These are phyloP conservation scores for Baorangia bicolor DNA, from an alignment of 768 basidiomycete genomes.

Conservation along the genomic window DNA sequence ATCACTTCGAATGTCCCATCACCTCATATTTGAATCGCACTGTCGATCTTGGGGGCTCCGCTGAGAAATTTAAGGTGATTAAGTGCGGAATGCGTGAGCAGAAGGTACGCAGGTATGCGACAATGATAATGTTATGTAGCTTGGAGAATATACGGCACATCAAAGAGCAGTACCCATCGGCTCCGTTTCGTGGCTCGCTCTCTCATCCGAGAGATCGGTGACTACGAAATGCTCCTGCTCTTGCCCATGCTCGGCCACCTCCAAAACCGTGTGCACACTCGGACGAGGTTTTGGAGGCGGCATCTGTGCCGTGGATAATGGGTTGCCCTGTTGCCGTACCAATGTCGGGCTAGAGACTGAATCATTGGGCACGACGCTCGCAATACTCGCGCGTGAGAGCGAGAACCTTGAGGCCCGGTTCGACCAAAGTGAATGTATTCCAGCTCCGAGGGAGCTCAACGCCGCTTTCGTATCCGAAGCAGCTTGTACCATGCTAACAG, in stretches of 20 bases:
- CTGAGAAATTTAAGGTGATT: too few species aligned
- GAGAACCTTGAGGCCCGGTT: conserved; percentile 41
- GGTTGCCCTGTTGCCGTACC: neutral
- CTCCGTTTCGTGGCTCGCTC: conserved; percentile 14
- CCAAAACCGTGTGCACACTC: conserved; percentile 27
- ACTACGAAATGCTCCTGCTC: conserved; percentile 13
- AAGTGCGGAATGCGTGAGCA: neutral
- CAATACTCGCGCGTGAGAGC: conserved; percentile 30
- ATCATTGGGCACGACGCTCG: conserved; percentile 26
- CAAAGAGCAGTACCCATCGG: conserved; percentile 32
- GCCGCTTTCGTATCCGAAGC: conserved; percentile 35
- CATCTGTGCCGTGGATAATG: conserved; percentile 3
- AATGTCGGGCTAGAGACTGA: conserved; percentile 14
- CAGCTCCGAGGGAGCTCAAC: conserved; percentile 41
- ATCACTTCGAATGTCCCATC: neutral
- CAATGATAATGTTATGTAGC: neutral
- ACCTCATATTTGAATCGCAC: neutral
- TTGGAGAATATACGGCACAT: conserved; percentile 1
- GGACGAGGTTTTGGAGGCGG: conserved; percentile 15
- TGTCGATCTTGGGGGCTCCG: neutral
- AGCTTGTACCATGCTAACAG: conserved; percentile 32
- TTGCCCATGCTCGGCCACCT: conserved; percentile 23
- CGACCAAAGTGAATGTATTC: conserved; percentile 50
- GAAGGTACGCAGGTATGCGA: neutral
- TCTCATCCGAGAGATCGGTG: conserved; percentile 1